These are phyloP conservation scores for Schwanniomyces yamadae DNA, from an alignment of 805 yeast genomes.

Conservation along the genomic window DNA sequence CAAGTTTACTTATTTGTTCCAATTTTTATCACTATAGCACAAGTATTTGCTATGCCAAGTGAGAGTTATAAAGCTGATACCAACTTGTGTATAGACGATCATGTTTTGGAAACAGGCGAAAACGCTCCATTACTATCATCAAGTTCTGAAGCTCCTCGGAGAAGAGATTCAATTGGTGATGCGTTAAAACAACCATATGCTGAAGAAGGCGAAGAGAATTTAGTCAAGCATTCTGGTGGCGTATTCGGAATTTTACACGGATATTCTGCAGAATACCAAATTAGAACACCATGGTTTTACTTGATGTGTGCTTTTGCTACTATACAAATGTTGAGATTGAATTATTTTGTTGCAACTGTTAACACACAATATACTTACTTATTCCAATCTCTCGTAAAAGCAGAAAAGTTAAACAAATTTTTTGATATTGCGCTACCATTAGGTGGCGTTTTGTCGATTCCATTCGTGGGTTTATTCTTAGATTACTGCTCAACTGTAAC, in stretches of 20 bases:
- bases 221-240: conserved; percentile 40
- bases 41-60: conserved; percentile 47
- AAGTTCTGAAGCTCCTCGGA: conserved; percentile 11
- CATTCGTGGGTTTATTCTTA: conserved; percentile 51
- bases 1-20: conserved; percentile 50
- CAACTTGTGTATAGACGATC: conserved; percentile 24
- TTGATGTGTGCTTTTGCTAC: conserved; percentile 52
- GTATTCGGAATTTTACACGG: conserved; percentile 58
- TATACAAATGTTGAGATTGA: conserved; percentile 55
- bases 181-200: conserved; percentile 55
- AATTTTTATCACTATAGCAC: conserved; percentile 45
- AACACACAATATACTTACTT: conserved; percentile 53
- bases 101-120: conserved; percentile 16
- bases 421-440: conserved; percentile 56
- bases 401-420: conserved; percentile 43
- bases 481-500: conserved; percentile 48
- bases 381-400: conserved; percentile 36
- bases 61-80: conserved; percentile 48
- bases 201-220: conserved; percentile 45
- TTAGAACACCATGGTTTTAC: conserved; percentile 52
- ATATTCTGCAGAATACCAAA: conserved; percentile 46
- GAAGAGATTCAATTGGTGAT: conserved; percentile 57
- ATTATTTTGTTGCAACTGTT: conserved; percentile 59
- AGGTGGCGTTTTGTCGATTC: conserved; percentile 55
- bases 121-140: conserved; percentile 23